phyloP scores from a whole-genome alignment of 768 basidiomycete species.

The Xerocomellus intermedius region DNA sequence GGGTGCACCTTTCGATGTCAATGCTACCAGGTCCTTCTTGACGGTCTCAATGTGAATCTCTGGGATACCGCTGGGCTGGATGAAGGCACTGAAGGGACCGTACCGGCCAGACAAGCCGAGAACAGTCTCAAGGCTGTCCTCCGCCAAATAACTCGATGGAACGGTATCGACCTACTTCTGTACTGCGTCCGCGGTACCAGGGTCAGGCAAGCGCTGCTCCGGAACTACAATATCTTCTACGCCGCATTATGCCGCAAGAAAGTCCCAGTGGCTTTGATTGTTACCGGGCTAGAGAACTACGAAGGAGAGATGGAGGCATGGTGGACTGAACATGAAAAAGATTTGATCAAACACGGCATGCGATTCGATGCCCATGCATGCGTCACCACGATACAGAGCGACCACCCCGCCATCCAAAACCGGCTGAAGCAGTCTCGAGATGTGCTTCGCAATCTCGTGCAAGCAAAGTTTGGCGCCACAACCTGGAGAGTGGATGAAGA shows the following conservation, averaged over 20 bases:
- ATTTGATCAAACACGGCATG: constrained; percentile 34
- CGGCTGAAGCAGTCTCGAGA: constrained; percentile 20
- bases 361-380: constrained; percentile 40
- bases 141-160: constrained; percentile 25
- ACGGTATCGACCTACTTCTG: constrained; percentile 32
- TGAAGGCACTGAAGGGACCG: constrained; percentile 29
- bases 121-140: constrained; percentile 34
- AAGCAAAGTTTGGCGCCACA: constrained; percentile 1
- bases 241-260: constrained; percentile 30
- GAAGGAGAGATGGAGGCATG: constrained; percentile 36
- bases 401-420: constrained; percentile 24
- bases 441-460: constrained; percentile 20
- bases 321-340: constrained; percentile 37
- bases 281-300: constrained; percentile 37
- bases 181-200: constrained; percentile 37
- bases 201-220: constrained; percentile 24
- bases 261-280: constrained; percentile 32
- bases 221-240: constrained; percentile 33
- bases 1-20: constrained; percentile 36
- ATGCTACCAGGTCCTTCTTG: constrained; percentile 24
- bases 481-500: constrained; percentile 26
- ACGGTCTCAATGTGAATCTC: constrained; percentile 20
- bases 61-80: constrained; percentile 36
- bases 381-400: constrained; percentile 35
- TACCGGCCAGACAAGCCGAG: constrained; percentile 26